phyloP scores from a whole-genome alignment of 192 early-diverging fungal genomes.

The Podila epigama region DNA sequence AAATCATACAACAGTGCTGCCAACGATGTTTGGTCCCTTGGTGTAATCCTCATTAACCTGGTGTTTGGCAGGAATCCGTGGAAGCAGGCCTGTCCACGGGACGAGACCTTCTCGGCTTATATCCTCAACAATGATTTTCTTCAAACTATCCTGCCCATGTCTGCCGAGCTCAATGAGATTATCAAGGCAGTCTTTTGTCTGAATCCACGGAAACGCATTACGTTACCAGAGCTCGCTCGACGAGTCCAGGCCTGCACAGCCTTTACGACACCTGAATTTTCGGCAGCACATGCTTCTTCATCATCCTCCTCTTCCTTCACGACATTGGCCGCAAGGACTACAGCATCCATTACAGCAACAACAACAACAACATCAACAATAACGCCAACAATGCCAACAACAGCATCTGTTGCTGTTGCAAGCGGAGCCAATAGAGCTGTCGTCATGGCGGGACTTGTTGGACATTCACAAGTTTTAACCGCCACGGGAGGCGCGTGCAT shows the following conservation, averaged over 20 bases:
- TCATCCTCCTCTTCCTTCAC: not conserved
- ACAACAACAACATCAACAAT: not conserved
- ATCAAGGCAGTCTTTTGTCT: conserved; percentile 55
- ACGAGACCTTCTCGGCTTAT: conserved; percentile 66
- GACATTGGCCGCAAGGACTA: too few species aligned
- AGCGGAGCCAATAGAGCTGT: not conserved
- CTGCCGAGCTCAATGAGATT: conserved; percentile 66
- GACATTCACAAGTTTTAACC: not conserved
- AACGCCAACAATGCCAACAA: not conserved
- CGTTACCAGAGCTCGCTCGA: conserved; percentile 46
- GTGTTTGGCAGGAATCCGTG: conserved; percentile 83
- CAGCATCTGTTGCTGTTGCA: not conserved
- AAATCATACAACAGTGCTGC: conserved; percentile 62
- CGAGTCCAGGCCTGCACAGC: conserved; percentile 52
- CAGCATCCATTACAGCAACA: too few species aligned
- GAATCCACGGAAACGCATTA: conserved; percentile 53
- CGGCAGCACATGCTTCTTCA: not conserved
- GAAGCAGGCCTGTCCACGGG: conserved; percentile 71
- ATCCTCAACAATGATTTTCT: conserved; percentile 65
- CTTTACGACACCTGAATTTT: conserved; percentile 53
- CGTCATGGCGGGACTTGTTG: not conserved
- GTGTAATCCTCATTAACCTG: conserved; percentile 90
- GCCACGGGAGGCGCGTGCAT: not conserved
- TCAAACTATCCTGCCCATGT: conserved; percentile 65
- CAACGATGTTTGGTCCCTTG: conserved; percentile 93